A percentile compares a stretch with the other conserved stretches of the same genome.
phyloP scores from a whole-genome alignment of 192 early-diverging fungal species.

The Coemansia sp. region DNA sequence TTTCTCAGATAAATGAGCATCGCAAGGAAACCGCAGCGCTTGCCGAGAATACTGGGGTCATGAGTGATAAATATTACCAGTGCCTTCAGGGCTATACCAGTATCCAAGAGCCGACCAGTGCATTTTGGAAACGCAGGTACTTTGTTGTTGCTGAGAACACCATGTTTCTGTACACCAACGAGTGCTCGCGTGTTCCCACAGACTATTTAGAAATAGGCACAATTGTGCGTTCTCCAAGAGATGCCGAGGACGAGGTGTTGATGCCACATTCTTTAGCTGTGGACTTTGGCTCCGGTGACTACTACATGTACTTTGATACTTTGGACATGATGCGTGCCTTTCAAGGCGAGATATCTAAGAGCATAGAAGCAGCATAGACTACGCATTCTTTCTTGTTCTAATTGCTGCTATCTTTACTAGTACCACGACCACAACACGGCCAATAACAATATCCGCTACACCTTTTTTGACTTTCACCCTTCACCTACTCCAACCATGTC shows the following conservation, averaged over 20 bases:
- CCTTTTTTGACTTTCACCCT: no score
- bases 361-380: conserved; percentile 11
- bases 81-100: conserved; percentile 48
- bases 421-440: no score
- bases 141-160: conserved; percentile 46
- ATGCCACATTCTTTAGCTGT: conserved; percentile 45
- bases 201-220: conserved; percentile 25
- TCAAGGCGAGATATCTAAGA: conserved; percentile 25
- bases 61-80: conserved; percentile 37
- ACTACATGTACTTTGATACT: conserved; percentile 46
- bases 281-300: conserved; percentile 43
- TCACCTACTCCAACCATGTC: no score
- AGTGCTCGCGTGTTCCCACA: conserved; percentile 44
- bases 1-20: conserved; percentile 30
- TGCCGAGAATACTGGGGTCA: conserved; percentile 33
- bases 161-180: conserved; percentile 48
- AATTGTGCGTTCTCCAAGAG: conserved; percentile 28
- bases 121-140: conserved; percentile 51
- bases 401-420: no score
- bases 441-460: neutral
- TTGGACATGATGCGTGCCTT: conserved; percentile 32
- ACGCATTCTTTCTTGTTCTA: neutral
- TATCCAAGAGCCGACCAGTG: conserved; percentile 45
- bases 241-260: conserved; percentile 42
- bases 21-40: conserved; percentile 32